These are phyloP conservation scores for Yarrowia sp. DNA, from an alignment of 805 yeast species.

Conservation along the genomic window DNA sequence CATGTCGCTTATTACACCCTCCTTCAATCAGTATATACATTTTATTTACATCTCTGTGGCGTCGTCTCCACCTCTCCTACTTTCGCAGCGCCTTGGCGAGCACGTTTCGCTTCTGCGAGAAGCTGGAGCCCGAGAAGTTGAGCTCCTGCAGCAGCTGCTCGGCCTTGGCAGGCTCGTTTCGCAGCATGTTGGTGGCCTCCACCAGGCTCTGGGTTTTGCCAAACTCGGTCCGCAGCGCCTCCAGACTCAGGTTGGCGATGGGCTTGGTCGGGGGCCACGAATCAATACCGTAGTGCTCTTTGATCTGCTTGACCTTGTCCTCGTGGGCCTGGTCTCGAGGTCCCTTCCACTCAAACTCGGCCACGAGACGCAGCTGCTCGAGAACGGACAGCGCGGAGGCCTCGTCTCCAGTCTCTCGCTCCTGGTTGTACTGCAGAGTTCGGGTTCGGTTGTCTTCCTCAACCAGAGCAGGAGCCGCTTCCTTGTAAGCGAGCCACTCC, in stretches of 20 bases:
- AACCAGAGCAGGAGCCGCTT: slow-evolving; percentile 72
- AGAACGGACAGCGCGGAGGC: slow-evolving; percentile 43
- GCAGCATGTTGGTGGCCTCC: slow-evolving; percentile 48
- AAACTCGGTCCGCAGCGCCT: slow-evolving; percentile 51
- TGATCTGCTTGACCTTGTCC: slow-evolving; percentile 52
- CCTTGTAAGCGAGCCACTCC: slow-evolving; percentile 81
- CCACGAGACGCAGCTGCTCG: slow-evolving; percentile 43
- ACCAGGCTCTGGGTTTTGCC: slow-evolving; percentile 51
- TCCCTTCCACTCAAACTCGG: slow-evolving; percentile 43
- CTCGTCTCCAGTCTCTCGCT: slow-evolving; percentile 52
- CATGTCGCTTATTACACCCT: no score
- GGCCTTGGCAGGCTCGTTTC: slow-evolving; percentile 51
- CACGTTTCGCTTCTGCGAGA: slow-evolving; percentile 46
- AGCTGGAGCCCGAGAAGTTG: slow-evolving; percentile 44
- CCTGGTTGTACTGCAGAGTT: slow-evolving; percentile 61
- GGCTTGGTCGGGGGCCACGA: slow-evolving; percentile 57
- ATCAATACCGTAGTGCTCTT: slow-evolving; percentile 56
- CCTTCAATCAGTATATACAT: slow-evolving; percentile 59
- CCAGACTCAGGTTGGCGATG: slow-evolving; percentile 54
- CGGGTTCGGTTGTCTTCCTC: slow-evolving; percentile 67
- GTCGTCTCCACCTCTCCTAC: slow-evolving; percentile 55
- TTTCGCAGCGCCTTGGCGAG: slow-evolving; percentile 53
- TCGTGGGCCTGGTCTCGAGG: slow-evolving; percentile 49
- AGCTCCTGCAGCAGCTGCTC: slow-evolving; percentile 51
- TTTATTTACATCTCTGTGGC: slow-evolving; percentile 58